These are phyloP conservation scores for Talaromyces sp. DNA, from an alignment of 2,329 filamentous ascomycete species.

Conservation along the genomic window DNA sequence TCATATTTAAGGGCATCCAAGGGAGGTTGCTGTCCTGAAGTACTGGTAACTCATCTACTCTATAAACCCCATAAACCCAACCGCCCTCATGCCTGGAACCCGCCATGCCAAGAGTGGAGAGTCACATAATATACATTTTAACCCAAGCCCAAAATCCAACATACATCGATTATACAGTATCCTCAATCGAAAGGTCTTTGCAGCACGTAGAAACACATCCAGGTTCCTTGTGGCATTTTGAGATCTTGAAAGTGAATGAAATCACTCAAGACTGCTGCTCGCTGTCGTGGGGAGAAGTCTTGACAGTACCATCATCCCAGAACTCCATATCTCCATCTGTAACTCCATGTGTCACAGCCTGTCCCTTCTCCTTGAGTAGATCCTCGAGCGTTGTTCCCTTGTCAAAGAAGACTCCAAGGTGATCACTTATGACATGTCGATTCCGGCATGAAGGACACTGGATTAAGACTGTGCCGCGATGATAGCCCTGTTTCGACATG, in stretches of 20 bases:
- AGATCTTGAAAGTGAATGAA: too few species aligned
- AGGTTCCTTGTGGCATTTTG: background rate
- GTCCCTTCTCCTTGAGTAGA: constrained; percentile 48
- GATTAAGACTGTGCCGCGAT: constrained; percentile 84
- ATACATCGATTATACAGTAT: too few species aligned
- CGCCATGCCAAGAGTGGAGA: constrained; percentile 30
- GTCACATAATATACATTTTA: constrained; percentile 16
- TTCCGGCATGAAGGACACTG: constrained; percentile 84
- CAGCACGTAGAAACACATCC: background rate
- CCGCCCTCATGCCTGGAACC: constrained; percentile 25
- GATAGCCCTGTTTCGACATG: constrained; percentile 93
- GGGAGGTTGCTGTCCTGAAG: background rate
- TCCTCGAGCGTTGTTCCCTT: constrained; percentile 47
- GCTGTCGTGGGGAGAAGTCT: constrained; percentile 12
- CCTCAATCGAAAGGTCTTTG: background rate
- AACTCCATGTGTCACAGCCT: constrained; percentile 78
- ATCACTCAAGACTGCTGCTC: too few species aligned
- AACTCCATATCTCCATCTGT: constrained; percentile 88
- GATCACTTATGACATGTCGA: constrained; percentile 88
- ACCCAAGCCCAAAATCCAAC: background rate
- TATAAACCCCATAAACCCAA: constrained; percentile 10
- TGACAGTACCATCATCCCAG: constrained; percentile 72
- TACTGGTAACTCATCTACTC: constrained; percentile 6
- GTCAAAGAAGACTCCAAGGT: constrained; percentile 66
- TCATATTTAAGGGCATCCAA: background rate